phyloP scores from a whole-genome alignment of 2,329 filamentous ascomycete genomes.

The Microdochium bolleyi region DNA sequence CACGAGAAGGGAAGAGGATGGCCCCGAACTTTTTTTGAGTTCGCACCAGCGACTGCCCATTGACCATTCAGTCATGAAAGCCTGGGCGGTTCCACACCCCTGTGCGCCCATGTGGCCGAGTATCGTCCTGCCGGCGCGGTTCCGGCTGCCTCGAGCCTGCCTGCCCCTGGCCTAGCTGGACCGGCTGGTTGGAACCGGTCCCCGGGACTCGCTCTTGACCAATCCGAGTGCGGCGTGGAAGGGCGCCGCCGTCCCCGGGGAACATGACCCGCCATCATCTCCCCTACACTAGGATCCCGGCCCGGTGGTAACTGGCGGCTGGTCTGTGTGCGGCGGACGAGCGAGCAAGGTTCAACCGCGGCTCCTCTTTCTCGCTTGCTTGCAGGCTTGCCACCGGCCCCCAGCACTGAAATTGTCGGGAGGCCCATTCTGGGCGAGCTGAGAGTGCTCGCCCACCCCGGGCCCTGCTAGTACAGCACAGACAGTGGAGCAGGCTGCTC shows the following conservation, averaged over 20 bases:
- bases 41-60: background rate
- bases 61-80: background rate
- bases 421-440: too few relatives aligned
- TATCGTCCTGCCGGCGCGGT: background rate
- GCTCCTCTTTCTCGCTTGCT: too few relatives aligned
- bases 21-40: background rate
- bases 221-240: background rate
- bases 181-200: background rate
- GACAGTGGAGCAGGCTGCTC: background rate
- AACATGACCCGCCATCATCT: background rate
- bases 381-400: background rate
- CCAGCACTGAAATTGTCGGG: too few relatives aligned
- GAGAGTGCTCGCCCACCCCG: background rate
- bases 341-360: background rate
- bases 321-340: background rate
- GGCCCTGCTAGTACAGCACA: background rate
- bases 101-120: background rate
- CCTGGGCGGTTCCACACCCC: background rate
- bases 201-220: background rate
- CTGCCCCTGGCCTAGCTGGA: background rate
- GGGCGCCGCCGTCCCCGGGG: background rate
- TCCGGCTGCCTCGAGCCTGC: background rate
- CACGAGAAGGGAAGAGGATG: background rate
- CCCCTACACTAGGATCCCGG: background rate
- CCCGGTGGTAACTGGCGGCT: background rate